phyloP scores from a whole-genome alignment of 176 grass and related monocot genomes.

The Avena eriantha region DNA sequence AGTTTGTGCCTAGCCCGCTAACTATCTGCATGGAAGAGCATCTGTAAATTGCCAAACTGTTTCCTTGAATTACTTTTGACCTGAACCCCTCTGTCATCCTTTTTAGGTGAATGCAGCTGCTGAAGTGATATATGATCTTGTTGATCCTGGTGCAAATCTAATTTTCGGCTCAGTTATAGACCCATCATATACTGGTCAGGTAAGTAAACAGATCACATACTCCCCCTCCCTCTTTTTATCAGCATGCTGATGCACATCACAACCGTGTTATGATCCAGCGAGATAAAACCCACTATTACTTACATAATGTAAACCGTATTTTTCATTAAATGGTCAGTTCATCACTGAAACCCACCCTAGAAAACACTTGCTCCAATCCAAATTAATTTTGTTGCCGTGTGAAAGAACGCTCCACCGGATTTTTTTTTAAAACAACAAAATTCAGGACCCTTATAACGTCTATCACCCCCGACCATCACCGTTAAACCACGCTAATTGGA shows the following conservation, averaged over 20 bases:
- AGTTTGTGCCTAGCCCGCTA: not conserved
- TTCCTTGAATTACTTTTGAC: slow-evolving; percentile 13
- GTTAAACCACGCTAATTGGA: no score
- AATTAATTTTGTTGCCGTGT: no score
- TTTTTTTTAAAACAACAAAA: no score
- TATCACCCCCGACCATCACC: no score
- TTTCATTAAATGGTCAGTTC: not conserved
- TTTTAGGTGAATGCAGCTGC: slow-evolving; percentile 86
- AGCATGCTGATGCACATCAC: not conserved
- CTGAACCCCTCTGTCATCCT: slow-evolving; percentile 10
- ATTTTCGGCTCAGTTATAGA: slow-evolving; percentile 95
- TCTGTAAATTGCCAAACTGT: not conserved
- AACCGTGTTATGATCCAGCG: not conserved
- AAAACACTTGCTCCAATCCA: not conserved
- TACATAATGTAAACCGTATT: not conserved
- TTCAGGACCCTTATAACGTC: no score
- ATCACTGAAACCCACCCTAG: not conserved
- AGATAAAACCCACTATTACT: not conserved
- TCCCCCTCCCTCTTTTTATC: not conserved
- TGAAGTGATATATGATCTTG: slow-evolving; percentile 97
- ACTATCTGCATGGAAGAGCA: not conserved
- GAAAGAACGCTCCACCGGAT: no score
- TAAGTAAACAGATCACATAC: slow-evolving; percentile 39
- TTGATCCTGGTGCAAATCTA: slow-evolving; percentile 90
- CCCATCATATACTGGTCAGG: slow-evolving; percentile 86